Conservation (phyloP, 176 grass and related monocot genomes). For the Triticum dicoccoides region DNA sequence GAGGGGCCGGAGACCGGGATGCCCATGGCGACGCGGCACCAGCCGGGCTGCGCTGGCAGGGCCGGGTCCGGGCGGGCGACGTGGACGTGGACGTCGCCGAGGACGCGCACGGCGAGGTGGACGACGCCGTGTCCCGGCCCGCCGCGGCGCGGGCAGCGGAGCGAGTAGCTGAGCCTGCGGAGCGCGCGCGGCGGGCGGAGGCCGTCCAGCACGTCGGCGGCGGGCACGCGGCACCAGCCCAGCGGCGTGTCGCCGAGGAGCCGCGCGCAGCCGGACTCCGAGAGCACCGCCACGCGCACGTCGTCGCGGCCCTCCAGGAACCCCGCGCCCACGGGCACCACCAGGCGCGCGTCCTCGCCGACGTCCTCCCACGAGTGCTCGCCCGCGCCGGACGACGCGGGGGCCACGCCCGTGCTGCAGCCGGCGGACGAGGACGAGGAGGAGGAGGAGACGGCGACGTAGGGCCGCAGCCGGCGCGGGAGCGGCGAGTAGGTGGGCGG, state of each 20-base stretch:
- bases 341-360: constrained; percentile 15
- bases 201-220: constrained; percentile 70
- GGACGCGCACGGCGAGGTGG: constrained; percentile 68
- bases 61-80: not conserved
- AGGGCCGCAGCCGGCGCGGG: constrained; percentile 63
- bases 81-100: constrained; percentile 35
- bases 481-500: constrained; percentile 47
- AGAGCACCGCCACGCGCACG: constrained; percentile 50
- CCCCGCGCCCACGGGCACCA: constrained; percentile 48
- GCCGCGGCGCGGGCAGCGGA: constrained; percentile 41
- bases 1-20: constrained; percentile 51
- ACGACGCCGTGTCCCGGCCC: constrained; percentile 45
- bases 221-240: constrained; percentile 66
- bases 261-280: constrained; percentile 30
- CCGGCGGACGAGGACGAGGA: not conserved
- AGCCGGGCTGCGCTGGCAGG: constrained; percentile 34
- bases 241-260: constrained; percentile 50
- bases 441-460: constrained; percentile 47
- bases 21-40: constrained; percentile 75
- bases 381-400: not conserved
- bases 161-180: constrained; percentile 86
- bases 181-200: constrained; percentile 51
- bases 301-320: constrained; percentile 49
- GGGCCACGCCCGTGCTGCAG: constrained; percentile 40
- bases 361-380: constrained; percentile 49